Conservation (phyloP, 179 eudicot species). For the Silene noctiflora region DNA sequence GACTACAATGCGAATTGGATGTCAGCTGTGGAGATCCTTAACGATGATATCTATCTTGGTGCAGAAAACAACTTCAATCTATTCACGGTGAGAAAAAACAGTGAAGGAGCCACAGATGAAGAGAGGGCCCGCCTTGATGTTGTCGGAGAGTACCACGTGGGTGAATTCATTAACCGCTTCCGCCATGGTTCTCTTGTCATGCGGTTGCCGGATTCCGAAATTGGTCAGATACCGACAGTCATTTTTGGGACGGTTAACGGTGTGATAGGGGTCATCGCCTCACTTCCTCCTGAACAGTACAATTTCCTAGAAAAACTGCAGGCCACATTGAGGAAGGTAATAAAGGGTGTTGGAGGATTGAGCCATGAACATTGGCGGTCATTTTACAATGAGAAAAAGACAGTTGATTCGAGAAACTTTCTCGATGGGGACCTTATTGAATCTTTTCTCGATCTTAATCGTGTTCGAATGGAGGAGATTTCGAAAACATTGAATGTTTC, state of each 20-base stretch:
- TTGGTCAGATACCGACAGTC: conserved; percentile 87
- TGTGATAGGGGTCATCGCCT: conserved; percentile 89
- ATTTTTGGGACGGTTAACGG: conserved; percentile 95
- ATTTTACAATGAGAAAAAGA: conserved; percentile 87
- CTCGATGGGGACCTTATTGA: conserved; percentile 95
- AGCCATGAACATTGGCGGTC: conserved; percentile 99
- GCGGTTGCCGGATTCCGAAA: conserved; percentile 91
- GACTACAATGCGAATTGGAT: conserved; percentile 99
- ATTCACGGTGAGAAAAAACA: conserved; percentile 87
- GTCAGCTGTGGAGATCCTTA: conserved; percentile 96
- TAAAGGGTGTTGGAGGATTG: conserved; percentile 95
- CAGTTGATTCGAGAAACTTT: conserved; percentile 76
- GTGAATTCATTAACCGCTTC: conserved; percentile 87
- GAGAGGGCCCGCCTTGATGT: conserved; percentile 99
- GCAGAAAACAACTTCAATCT: conserved; percentile 89
- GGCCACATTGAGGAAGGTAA: conserved; percentile 68
- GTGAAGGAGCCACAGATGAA: conserved; percentile 95
- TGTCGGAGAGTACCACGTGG: conserved; percentile 95
- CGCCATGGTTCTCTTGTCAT: conserved; percentile 95
- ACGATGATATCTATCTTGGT: conserved; percentile 87
- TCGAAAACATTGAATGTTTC: conserved; percentile 64
- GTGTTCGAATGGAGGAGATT: conserved; percentile 86
- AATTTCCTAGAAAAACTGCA: conserved; percentile 83
- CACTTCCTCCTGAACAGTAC: conserved; percentile 86
- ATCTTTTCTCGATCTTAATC: conserved; percentile 82